phyloP scores from a whole-genome alignment of 2,329 filamentous ascomycete genomes.

The Chaetothyriales sp. region DNA sequence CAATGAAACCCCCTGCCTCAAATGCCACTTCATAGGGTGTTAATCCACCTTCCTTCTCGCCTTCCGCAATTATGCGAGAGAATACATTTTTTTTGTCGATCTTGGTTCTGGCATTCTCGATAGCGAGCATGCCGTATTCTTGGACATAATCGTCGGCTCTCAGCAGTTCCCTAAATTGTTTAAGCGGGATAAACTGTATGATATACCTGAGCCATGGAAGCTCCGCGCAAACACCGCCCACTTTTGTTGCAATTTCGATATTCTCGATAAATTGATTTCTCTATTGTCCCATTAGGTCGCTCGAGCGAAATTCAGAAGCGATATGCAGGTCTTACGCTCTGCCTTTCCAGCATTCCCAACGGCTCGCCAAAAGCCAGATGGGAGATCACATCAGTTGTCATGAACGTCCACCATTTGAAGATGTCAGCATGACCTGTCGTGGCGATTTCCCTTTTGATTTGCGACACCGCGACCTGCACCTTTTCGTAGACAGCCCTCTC shows the following conservation, averaged over 20 bases:
- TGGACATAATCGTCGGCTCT: slow-evolving; percentile 13
- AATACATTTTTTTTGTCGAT: background rate
- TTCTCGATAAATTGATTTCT: slow-evolving; percentile 30
- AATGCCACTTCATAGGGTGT: slow-evolving; percentile 24
- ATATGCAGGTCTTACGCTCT: background rate
- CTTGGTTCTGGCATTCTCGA: background rate
- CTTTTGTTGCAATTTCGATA: slow-evolving; percentile 20
- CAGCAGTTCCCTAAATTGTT: slow-evolving; percentile 7
- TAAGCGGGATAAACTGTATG: background rate
- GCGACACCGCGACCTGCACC: background rate
- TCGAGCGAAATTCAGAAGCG: background rate
- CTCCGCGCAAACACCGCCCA: background rate
- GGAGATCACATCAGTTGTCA: slow-evolving; percentile 40
- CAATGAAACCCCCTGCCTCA: slow-evolving; percentile 32
- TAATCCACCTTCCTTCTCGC: slow-evolving; percentile 16
- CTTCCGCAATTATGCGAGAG: slow-evolving; percentile 23
- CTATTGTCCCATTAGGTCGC: slow-evolving; percentile 13
- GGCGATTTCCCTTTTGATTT: slow-evolving; percentile 1
- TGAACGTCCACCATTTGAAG: slow-evolving; percentile 40
- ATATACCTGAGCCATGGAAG: background rate
- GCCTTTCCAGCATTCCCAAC: background rate
- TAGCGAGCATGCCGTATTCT: background rate
- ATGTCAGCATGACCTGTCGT: slow-evolving; percentile 24
- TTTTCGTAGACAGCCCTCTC: background rate
- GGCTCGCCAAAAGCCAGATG: slow-evolving; percentile 40